Conservation (phyloP, 2,329 filamentous ascomycete genomes). For the Fusarium nelsonii region DNA sequence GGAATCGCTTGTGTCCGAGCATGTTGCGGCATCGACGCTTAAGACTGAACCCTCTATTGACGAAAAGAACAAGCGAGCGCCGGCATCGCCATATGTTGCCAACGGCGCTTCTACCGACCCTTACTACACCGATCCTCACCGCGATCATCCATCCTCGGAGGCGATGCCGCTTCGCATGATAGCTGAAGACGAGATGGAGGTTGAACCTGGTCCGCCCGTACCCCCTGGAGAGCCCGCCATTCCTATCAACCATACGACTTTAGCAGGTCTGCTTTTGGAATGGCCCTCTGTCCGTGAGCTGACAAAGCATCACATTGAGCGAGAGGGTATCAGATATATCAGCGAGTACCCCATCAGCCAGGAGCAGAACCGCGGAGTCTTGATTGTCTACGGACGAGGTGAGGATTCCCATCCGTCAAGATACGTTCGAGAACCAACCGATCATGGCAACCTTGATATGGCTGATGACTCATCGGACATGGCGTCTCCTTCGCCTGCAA, state of each 20-base stretch:
- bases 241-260: constrained; percentile 87
- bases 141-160: constrained; percentile 48
- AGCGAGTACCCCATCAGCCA: constrained; percentile 81
- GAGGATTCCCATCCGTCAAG: constrained; percentile 75
- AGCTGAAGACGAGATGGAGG: constrained; percentile 63
- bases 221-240: constrained; percentile 75
- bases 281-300: constrained; percentile 77
- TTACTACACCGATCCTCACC: constrained; percentile 44
- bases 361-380: constrained; percentile 78
- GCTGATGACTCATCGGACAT: constrained; percentile 65
- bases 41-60: constrained; percentile 50
- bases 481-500: constrained; percentile 66
- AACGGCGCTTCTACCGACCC: constrained; percentile 42
- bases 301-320: constrained; percentile 64
- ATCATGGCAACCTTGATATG: constrained; percentile 57
- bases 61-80: constrained; percentile 48
- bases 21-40: constrained; percentile 31
- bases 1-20: constrained; percentile 48
- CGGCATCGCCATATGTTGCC: constrained; percentile 39
- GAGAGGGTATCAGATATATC: constrained; percentile 66
- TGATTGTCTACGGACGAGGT: constrained; percentile 82
- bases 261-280: constrained; percentile 83
- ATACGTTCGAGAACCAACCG: constrained; percentile 56
- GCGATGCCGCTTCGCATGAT: constrained; percentile 48
- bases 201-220: constrained; percentile 64